Evolutionary conservation across 345 rosid species (phyloP), one percentile per base, ranked within the genome.

Genomic region (Carallia pectinifolia): DNA sequence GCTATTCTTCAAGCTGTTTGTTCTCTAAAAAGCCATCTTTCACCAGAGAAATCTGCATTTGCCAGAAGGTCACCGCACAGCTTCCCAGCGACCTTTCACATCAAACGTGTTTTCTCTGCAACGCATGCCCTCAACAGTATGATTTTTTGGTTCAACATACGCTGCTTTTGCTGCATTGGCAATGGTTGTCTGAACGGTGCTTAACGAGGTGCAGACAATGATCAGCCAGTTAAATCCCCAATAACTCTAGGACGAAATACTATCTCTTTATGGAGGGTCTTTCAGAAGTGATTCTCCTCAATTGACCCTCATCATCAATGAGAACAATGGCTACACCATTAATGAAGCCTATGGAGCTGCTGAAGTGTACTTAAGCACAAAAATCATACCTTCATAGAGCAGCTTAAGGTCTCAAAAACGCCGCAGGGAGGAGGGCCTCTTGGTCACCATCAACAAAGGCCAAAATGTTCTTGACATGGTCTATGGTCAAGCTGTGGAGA

Each of bases 401-500:
- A 52, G 62, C 61, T 73, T 18, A 60, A 61, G 54, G 71, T 73
- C 53, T 66, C 66, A n/a, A 62, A 61, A 30, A 18, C 23, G 27
- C 66, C 38, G 23, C 7, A 4, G 6, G 48, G 71, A 73, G 61
- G 66, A 36, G 66, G 19, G 53, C 16, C 34, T 81, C 5, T 64
- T 54, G 9, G 31, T 74, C 38, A 71, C 65, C 2, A 53, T 74
- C 39, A 55, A 39, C 62, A 61, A 37, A 62, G 84, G 69, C 4
- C 70, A 81, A 29, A 64, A 36, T 23, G 30, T 77, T 48, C n/a
- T 7, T 0, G 84, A 77, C 34, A 5, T 38, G 79, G 74, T 1
- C 58, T 67, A 9, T 71, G 79, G 79, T 67, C 79, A 44, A 71
- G 73, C 53, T 79, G 76, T 34, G 82, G 79, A 0, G 79, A 74